Percentiles rank a stretch among this genome's conserved stretches.
Conservation (phyloP, 2,329 filamentous ascomycete species). For the Dryadomyces sulphureus region DNA sequence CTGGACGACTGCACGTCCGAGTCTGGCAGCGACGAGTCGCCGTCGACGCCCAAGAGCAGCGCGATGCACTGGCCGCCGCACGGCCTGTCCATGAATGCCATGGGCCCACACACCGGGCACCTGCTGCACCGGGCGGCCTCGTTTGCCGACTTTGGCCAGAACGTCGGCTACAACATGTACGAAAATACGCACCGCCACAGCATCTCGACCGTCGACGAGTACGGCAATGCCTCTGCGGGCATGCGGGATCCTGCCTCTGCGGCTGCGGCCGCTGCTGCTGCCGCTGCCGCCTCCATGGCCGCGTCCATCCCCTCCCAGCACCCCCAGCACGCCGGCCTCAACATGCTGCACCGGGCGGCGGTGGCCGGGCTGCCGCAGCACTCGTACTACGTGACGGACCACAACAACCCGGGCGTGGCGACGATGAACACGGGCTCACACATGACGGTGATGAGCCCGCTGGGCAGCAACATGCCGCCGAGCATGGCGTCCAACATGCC, state of each 20-base stretch:
- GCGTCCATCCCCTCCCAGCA: slow-evolving; percentile 4
- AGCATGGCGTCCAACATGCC: too few species aligned
- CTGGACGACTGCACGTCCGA: slow-evolving; percentile 40
- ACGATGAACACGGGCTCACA: slow-evolving; percentile 36
- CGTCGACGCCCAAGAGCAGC: slow-evolving; percentile 40
- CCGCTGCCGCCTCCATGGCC: slow-evolving; percentile 4
- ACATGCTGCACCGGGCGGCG: slow-evolving; percentile 33
- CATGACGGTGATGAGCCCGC: slow-evolving; percentile 21
- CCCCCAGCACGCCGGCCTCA: slow-evolving; percentile 23
- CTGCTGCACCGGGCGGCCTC: slow-evolving; percentile 36
- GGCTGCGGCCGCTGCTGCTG: slow-evolving; percentile 1
- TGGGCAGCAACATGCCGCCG: too few species aligned
- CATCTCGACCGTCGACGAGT: slow-evolving; percentile 29
- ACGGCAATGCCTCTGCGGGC: slow-evolving; percentile 24
- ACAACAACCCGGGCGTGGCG: slow-evolving; percentile 45
- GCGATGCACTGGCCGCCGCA: slow-evolving; percentile 34
- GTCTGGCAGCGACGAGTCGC: slow-evolving; percentile 43
- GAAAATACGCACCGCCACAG: slow-evolving; percentile 31
- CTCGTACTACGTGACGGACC: slow-evolving; percentile 43
- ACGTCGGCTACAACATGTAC: slow-evolving; percentile 25
- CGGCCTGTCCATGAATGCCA: slow-evolving; percentile 21
- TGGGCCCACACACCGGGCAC: slow-evolving; percentile 16
- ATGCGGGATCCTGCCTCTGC: slow-evolving; percentile 20
- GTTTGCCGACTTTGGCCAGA: slow-evolving; percentile 39
- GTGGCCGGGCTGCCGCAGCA: slow-evolving; percentile 31